Conservation (phyloP, 192 early-diverging fungal genomes). For the Rhizophagus clarus region DNA sequence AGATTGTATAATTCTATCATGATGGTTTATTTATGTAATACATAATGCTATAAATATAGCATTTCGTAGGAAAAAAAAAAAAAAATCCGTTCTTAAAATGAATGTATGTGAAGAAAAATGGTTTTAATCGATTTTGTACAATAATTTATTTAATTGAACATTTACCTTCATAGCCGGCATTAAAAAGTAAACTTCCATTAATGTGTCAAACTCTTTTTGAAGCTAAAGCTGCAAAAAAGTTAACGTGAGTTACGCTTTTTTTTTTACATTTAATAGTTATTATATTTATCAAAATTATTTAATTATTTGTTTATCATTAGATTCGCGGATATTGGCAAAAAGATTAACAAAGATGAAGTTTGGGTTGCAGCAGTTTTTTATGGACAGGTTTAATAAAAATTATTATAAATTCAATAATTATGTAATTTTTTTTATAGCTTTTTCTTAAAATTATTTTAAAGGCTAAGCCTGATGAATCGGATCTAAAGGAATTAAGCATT, state of each 20-base stretch:
- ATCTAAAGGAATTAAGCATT: constrained; percentile 37
- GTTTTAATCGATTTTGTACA: not conserved
- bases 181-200: not conserved
- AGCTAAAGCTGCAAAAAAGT: not conserved
- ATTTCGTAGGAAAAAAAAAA: not conserved
- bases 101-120: not conserved
- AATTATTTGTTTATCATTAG: constrained; percentile 31
- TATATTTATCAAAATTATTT: no score
- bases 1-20: no score
- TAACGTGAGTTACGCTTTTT: not conserved
- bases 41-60: not conserved
- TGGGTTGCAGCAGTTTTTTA: constrained; percentile 72
- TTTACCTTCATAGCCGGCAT: not conserved
- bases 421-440: not conserved
- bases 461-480: constrained; percentile 45
- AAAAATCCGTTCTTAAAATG: not conserved
- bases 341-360: constrained; percentile 60
- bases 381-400: constrained; percentile 52
- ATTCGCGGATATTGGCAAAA: constrained; percentile 58
- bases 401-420: not conserved
- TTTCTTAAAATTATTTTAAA: constrained; percentile 14
- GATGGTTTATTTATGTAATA: no score
- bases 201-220: not conserved
- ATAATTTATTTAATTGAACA: not conserved
- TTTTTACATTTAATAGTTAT: not conserved